Percentiles rank a stretch among this genome's conserved stretches.
Evolutionary conservation across 31 red algal genomes (phyloP).

Genomic region (Endocladia muricata): DNA sequence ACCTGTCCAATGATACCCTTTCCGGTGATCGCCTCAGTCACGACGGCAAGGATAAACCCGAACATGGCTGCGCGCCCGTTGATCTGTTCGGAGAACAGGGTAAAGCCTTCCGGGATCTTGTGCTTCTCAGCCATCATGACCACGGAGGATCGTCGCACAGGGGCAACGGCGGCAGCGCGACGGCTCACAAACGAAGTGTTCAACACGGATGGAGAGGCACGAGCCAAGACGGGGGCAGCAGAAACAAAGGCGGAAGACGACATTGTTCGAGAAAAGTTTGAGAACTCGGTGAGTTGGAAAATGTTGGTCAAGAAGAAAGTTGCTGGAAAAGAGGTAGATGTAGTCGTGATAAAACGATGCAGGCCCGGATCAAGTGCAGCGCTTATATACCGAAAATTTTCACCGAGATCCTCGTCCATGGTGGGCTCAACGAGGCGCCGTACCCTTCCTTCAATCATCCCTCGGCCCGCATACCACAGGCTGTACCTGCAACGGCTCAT

Average conservation of each 20-base stretch:
- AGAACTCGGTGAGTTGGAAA: too few relatives aligned
- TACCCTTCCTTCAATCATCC: too few relatives aligned
- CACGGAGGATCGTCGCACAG: constrained; percentile 13
- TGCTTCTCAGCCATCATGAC: constrained; percentile 59
- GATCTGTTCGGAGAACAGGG: constrained; percentile 36
- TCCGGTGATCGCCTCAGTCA: constrained; percentile 55
- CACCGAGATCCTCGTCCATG: too few relatives aligned
- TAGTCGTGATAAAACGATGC: too few relatives aligned
- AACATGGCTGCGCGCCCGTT: constrained; percentile 79
- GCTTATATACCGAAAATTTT: too few relatives aligned
- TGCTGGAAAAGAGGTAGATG: too few relatives aligned
- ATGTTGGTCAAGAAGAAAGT: too few relatives aligned
- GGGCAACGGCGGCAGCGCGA: neutral
- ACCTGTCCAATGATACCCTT: constrained; percentile 54
- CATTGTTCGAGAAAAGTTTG: too few relatives aligned
- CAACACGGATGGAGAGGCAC: neutral
- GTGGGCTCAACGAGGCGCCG: too few relatives aligned
- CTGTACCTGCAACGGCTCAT: too few relatives aligned
- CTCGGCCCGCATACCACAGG: too few relatives aligned
- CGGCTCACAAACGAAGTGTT: constrained; percentile 13
- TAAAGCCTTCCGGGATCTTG: constrained; percentile 62
- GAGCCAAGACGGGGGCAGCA: constrained; percentile 37
- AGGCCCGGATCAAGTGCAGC: too few relatives aligned
- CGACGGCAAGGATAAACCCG: constrained; percentile 51
- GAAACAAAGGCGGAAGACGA: constrained; percentile 44